Percentiles rank a stretch among this genome's conserved stretches.
Evolutionary conservation across 805 yeast genomes (phyloP).

Genomic region (Candida khao-thaluensis): DNA sequence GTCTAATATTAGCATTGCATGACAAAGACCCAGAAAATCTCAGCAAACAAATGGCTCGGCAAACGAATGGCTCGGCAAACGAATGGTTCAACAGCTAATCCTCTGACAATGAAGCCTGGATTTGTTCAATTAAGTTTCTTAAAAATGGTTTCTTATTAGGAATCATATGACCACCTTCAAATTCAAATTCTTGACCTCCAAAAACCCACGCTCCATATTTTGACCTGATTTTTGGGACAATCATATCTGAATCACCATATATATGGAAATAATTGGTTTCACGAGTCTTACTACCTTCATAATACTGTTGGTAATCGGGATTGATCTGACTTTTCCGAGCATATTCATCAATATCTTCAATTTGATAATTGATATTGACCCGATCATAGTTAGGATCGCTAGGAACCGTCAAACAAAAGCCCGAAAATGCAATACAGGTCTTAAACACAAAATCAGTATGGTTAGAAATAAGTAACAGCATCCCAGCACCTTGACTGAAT

Average conservation of each 20-base stretch:
- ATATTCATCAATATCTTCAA: constrained; percentile 26
- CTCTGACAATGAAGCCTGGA: too few relatives aligned
- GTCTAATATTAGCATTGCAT: too few relatives aligned
- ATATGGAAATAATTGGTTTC: constrained; percentile 27
- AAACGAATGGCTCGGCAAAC: too few relatives aligned
- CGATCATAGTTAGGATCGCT: constrained; percentile 14
- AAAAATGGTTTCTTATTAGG: constrained; percentile 26
- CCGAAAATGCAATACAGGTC: constrained; percentile 27
- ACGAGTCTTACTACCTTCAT: constrained; percentile 11
- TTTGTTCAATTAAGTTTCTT: constrained; percentile 18
- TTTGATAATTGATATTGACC: constrained; percentile 18
- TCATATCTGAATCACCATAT: constrained; percentile 31
- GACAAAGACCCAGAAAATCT: too few relatives aligned
- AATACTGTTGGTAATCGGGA: constrained; percentile 21
- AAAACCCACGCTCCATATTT: constrained; percentile 23
- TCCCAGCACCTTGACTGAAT: constrained; percentile 44
- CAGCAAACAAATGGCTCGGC: too few relatives aligned
- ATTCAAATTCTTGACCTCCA: constrained; percentile 19
- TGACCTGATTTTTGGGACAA: constrained; percentile 34
- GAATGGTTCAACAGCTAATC: too few relatives aligned
- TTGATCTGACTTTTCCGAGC: constrained; percentile 18
- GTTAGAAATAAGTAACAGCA: constrained; percentile 30
- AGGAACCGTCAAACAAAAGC: constrained; percentile 36
- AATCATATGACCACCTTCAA: constrained; percentile 40
- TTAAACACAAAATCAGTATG: constrained; percentile 25